These are phyloP conservation scores for Phytophthora crassamura DNA, from an alignment of 352 stramenopile genomes.

Conservation along the genomic window DNA sequence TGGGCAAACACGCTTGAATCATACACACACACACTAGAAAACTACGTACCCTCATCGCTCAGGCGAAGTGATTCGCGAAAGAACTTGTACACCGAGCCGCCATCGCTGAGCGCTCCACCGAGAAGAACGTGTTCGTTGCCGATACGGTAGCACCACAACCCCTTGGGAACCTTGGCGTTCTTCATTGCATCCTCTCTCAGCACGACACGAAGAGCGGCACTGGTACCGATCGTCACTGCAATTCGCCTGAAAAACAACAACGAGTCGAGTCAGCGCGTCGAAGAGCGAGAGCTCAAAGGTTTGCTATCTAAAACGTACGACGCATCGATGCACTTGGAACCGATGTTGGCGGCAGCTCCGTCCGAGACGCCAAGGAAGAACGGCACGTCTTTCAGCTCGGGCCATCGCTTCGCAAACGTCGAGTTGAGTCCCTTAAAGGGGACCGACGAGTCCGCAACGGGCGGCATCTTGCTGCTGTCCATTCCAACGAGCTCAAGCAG, in stretches of 20 bases:
- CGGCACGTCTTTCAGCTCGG: slow-evolving; percentile 62
- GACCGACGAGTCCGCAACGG: slow-evolving; percentile 69
- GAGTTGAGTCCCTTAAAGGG: slow-evolving; percentile 63
- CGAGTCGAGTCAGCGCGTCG: slow-evolving; percentile 9
- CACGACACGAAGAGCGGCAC: slow-evolving; percentile 92
- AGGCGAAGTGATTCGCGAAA: slow-evolving; percentile 78
- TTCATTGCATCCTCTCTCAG: slow-evolving; percentile 59
- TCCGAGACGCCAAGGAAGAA: slow-evolving; percentile 94
- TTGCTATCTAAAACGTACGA: slow-evolving; percentile 46
- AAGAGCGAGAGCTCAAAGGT: neutral
- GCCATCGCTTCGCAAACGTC: slow-evolving; percentile 72
- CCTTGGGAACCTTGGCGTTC: slow-evolving; percentile 78
- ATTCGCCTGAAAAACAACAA: slow-evolving; percentile 65
- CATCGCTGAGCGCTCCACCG: slow-evolving; percentile 96
- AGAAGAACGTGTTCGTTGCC: slow-evolving; percentile 86
- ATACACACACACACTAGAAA: neutral
- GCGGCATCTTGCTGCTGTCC: slow-evolving; percentile 73
- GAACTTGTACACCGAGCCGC: slow-evolving; percentile 96
- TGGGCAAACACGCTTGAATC: neutral
- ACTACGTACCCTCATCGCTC: slow-evolving; percentile 45
- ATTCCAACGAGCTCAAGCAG: slow-evolving; percentile 81
- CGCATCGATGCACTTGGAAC: slow-evolving; percentile 91
- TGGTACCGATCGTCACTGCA: slow-evolving; percentile 95
- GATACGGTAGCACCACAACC: slow-evolving; percentile 96
- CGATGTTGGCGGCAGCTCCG: slow-evolving; percentile 94